Base-by-base conservation (phyloP, 2,329 filamentous ascomycete genomes). In the Botryosphaeria agaves region DNA sequence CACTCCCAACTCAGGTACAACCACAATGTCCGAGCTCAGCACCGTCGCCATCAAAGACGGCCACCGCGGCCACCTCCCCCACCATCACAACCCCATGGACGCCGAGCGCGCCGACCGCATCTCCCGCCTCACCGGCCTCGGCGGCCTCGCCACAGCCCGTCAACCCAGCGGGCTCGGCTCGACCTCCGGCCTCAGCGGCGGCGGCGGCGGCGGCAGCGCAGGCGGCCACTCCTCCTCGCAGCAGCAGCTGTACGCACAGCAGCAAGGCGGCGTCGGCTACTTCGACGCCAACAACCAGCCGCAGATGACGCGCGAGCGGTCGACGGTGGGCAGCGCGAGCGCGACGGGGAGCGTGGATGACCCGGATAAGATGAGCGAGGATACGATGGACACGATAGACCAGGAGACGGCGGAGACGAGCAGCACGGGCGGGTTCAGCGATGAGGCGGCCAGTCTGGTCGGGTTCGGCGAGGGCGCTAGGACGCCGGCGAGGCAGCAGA, bases 21-120 rank as follows among this genome's bases (percentile, higher is more conserved):
- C 85, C 8, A 91, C 84, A 30, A 76, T 95, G 46, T 93, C 83
- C 16, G 76, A 84, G 24, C 69, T 95, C 28, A 92, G 83, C 11
- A 94, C 87, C 12, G 89, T 83, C 8, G 87, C 87, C 30, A 93
- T 93, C 64, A 93, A 94, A 56, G 87, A 95, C 50, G 87, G 87
- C 43, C 83, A 94, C 48, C 80, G 83, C 36, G 87, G 87, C 38
- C 73, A 84, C 48, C 66, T 76, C 17, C 70, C 73, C 17, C 66
- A 74, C 32, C 56, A 63, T 34, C 65, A 69, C 35, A 77, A 70
- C 40, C 87, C 77, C 44, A 73, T 89, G 36, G 85, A 93, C 45
- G 84, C 84, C 38, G 85, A 93, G 54, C 82, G 85, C 42, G 84
- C 83, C 38, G 85, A 94, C 55, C 84, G 87, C 46, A 94, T 95